Percentiles rank a stretch among this genome's conserved stretches.
phyloP scores from a whole-genome alignment of 176 grass and related monocot species.

The Echinochloa phyllopogon region DNA sequence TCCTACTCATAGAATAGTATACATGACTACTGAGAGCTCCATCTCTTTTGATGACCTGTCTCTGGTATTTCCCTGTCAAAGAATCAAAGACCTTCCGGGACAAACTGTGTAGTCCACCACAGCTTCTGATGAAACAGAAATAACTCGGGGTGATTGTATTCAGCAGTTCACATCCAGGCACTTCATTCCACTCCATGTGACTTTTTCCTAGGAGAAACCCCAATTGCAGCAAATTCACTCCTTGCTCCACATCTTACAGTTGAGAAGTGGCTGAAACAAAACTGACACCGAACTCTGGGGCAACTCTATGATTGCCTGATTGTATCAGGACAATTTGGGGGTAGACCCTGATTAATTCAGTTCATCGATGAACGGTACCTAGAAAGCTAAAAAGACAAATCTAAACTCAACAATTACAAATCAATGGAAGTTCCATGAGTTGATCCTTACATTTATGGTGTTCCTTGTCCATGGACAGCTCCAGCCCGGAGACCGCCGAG shows the following conservation, averaged over 20 bases:
- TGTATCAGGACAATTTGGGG: not conserved
- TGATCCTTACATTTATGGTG: conserved; percentile 95
- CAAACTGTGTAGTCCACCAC: not conserved
- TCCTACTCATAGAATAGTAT: not conserved
- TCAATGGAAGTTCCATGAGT: conserved; percentile 28
- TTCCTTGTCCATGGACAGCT: conserved; percentile 89
- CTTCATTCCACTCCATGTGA: not conserved
- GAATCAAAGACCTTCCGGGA: conserved; percentile 9
- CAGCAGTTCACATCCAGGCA: conserved; percentile 4
- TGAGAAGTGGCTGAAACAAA: not conserved
- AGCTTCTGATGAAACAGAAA: conserved; percentile 30
- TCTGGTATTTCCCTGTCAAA: conserved; percentile 30
- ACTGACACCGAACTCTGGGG: not conserved
- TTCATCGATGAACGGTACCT: conserved; percentile 14
- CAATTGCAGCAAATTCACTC: conserved; percentile 20
- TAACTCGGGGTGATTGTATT: not conserved
- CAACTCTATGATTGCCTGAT: not conserved
- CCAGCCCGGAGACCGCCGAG: conserved; percentile 93
- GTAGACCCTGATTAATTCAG: conserved; percentile 39
- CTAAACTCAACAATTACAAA: conserved; percentile 20
- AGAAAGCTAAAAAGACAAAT: conserved; percentile 33
- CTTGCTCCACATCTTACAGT: conserved; percentile 21
- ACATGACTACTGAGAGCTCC: not conserved
- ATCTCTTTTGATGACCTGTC: conserved; percentile 13
- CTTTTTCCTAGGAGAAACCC: conserved; percentile 14